Evolutionary conservation across 352 stramenopile genomes (phyloP).

Genomic region (Aphanomyces invadans): DNA sequence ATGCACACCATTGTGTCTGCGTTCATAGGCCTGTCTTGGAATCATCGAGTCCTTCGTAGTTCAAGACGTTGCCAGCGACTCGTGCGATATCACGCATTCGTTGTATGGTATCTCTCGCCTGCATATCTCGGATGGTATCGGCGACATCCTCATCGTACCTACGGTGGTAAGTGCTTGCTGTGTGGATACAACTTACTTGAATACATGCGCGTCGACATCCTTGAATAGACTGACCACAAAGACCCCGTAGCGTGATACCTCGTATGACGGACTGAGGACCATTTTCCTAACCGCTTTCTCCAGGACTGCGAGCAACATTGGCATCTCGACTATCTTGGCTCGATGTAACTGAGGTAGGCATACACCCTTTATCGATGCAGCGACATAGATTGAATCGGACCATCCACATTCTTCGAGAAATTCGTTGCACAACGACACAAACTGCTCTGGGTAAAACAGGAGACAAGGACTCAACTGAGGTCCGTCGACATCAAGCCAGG

Average conservation of each 20-base stretch:
- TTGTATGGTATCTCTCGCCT: background rate
- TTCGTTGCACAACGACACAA: slow-evolving; percentile 1
- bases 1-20: no score
- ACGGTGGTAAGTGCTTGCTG: background rate
- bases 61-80: background rate
- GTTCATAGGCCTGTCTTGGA: no score
- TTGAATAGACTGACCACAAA: slow-evolving; percentile 2
- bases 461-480: background rate
- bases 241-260: background rate
- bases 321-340: background rate
- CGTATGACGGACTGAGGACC: background rate
- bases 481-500: background rate
- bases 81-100: slow-evolving; percentile 1
- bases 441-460: background rate
- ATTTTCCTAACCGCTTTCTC: background rate
- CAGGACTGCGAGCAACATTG: background rate
- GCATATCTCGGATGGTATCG: slow-evolving; percentile 1
- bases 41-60: no score
- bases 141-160: background rate
- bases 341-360: background rate
- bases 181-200: background rate
- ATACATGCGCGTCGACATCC: background rate
- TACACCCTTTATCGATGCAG: background rate
- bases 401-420: background rate
- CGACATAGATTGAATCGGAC: background rate